A percentile compares a stretch with the other conserved stretches of the same genome.
Evolutionary conservation across 371 early-diverging fungal genomes (phyloP).

Genomic region (Smittium mucronatum): DNA sequence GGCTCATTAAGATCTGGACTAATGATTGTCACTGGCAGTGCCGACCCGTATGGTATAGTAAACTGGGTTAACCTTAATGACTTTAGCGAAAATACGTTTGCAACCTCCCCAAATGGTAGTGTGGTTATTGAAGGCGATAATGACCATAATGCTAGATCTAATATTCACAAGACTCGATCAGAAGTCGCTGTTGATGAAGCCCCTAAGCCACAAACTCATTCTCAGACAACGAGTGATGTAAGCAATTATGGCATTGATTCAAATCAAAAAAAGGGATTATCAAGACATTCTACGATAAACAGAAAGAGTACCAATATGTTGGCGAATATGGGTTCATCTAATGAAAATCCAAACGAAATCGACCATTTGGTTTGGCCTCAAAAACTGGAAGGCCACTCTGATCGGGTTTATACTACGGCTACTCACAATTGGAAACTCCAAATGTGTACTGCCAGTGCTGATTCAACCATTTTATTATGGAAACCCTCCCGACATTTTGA

Average conservation of each 20-base stretch:
- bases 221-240: not conserved
- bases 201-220: too few species aligned
- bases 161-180: not conserved
- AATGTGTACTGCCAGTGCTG: constrained; percentile 33
- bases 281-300: not conserved
- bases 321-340: not conserved
- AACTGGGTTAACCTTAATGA: constrained; percentile 33
- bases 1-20: constrained; percentile 19
- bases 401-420: constrained; percentile 45
- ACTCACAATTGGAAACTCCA: constrained; percentile 45
- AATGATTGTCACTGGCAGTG: constrained; percentile 43
- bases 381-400: constrained; percentile 50
- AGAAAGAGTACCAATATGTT: not conserved
- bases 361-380: constrained; percentile 36
- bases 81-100: not conserved
- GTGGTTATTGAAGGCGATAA: not conserved
- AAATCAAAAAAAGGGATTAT: not conserved
- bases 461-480: constrained; percentile 28
- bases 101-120: not conserved
- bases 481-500: constrained; percentile 12
- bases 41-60: constrained; percentile 48
- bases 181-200: too few species aligned
- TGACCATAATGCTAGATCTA: not conserved
- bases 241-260: not conserved
- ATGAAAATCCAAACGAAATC: constrained; percentile 16